Conservation (phyloP, 2,329 filamentous ascomycete species). For the Nemania sp. region DNA sequence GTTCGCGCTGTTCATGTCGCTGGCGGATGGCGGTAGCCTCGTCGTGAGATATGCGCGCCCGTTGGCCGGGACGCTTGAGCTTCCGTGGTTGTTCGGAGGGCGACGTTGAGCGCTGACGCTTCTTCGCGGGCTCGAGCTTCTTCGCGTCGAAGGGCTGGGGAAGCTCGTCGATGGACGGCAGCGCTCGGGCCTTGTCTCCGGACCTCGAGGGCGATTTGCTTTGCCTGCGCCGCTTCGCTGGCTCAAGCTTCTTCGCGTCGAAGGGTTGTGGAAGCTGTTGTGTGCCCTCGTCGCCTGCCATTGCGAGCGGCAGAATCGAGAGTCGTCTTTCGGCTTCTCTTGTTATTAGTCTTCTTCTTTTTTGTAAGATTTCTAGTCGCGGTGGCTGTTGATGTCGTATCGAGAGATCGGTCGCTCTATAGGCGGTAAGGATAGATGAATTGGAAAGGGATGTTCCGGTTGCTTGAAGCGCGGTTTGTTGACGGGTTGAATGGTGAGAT, state of each 20-base stretch:
- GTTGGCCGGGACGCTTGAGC: slow-evolving; percentile 69
- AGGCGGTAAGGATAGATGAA: no score
- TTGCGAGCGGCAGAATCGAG: slow-evolving; percentile 28
- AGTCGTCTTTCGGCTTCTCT: not conserved
- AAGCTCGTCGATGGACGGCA: slow-evolving; percentile 47
- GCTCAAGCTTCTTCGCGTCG: slow-evolving; percentile 47
- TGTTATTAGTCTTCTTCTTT: no score
- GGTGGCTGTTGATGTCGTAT: no score
- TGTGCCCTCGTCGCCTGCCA: slow-evolving; percentile 40
- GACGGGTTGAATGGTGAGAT: no score
- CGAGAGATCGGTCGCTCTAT: no score
- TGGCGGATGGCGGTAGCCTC: slow-evolving; percentile 71
- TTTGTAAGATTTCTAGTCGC: no score
- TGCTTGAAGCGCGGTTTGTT: no score
- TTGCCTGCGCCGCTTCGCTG: slow-evolving; percentile 48
- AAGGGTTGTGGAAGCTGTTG: slow-evolving; percentile 47
- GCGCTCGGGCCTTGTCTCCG: slow-evolving; percentile 37
- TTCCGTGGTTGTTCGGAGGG: slow-evolving; percentile 58
- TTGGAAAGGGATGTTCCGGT: no score
- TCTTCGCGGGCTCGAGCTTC: slow-evolving; percentile 61
- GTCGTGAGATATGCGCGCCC: slow-evolving; percentile 67
- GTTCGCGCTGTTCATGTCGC: slow-evolving; percentile 62
- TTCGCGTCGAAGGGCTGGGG: slow-evolving; percentile 66
- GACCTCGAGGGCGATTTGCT: slow-evolving; percentile 43
- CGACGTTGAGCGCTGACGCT: slow-evolving; percentile 59